phyloP scores from a whole-genome alignment of 805 yeast species.

The Candida insectorum region DNA sequence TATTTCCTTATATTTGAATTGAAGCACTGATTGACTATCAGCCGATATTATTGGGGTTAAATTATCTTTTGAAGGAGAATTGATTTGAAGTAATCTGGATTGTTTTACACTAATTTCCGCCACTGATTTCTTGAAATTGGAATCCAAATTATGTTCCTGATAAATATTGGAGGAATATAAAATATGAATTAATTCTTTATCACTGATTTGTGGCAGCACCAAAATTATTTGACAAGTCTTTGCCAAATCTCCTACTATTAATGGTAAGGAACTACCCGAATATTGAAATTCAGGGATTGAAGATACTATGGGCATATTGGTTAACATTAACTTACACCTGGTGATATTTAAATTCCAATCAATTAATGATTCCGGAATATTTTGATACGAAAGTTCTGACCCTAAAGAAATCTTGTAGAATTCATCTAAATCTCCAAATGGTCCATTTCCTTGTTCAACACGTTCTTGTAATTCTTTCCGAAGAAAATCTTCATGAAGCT shows the following conservation, averaged over 20 bases:
- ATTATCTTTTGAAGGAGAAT: conserved; percentile 18
- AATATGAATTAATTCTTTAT: conserved; percentile 39
- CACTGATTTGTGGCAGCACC: conserved; percentile 39
- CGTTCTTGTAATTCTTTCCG: conserved; percentile 11
- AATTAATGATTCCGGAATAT: conserved; percentile 37
- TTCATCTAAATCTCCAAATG: conserved; percentile 22
- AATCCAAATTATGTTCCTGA: conserved; percentile 46
- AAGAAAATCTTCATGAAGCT: conserved; percentile 29
- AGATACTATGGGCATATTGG: conserved; percentile 34
- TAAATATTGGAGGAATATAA: conserved; percentile 43
- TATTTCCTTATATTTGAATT: conserved; percentile 39
- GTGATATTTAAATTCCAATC: conserved; percentile 55
- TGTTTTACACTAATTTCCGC: conserved; percentile 50
- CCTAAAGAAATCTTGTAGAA: conserved; percentile 37
- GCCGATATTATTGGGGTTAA: conserved; percentile 26
- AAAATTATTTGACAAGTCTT: conserved; percentile 36
- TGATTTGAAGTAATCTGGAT: conserved; percentile 39
- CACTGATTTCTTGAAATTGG: conserved; percentile 41
- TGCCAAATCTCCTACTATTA: conserved; percentile 41
- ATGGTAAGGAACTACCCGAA: conserved; percentile 31
- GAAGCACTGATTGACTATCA: conserved; percentile 24
- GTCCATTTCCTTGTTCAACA: conserved; percentile 9
- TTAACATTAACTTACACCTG: conserved; percentile 43
- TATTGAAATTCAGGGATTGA: conserved; percentile 35
- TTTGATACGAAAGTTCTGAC: conserved; percentile 36